phyloP scores from a whole-genome alignment of 805 yeast genomes.

The Cyberlindnera mrakii region DNA sequence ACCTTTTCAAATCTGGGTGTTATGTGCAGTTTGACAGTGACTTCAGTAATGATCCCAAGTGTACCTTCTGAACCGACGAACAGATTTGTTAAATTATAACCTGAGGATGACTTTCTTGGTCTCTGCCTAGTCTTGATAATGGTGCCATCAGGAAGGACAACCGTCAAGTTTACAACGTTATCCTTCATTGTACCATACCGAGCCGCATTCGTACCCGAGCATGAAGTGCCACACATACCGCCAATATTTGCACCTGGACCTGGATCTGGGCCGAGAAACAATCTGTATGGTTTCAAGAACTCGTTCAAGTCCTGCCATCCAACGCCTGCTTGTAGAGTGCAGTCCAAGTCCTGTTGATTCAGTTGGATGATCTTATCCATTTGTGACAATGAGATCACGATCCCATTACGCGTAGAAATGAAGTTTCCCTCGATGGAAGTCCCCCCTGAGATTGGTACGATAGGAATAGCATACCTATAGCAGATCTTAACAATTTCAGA shows the following conservation, averaged over 20 bases:
- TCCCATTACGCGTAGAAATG: conserved; percentile 53
- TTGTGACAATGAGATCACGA: conserved; percentile 52
- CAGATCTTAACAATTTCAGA: conserved; percentile 47
- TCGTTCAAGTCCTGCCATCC: conserved; percentile 68
- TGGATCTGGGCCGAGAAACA: conserved; percentile 67
- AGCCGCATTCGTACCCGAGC: conserved; percentile 74
- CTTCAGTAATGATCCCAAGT: conserved; percentile 69
- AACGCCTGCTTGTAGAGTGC: conserved; percentile 68
- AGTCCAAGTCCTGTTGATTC: conserved; percentile 59
- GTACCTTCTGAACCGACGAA: conserved; percentile 77
- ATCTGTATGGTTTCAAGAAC: conserved; percentile 36
- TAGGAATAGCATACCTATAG: conserved; percentile 46
- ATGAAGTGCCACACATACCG: conserved; percentile 72
- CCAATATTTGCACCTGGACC: conserved; percentile 77
- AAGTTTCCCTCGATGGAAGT: conserved; percentile 64
- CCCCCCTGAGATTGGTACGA: conserved; percentile 58
- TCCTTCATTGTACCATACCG: conserved; percentile 79
- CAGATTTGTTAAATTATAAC: conserved; percentile 65
- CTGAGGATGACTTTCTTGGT: conserved; percentile 62
- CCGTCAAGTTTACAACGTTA: conserved; percentile 58
- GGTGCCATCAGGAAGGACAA: conserved; percentile 75
- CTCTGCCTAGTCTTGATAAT: conserved; percentile 63
- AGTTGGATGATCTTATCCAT: conserved; percentile 53
- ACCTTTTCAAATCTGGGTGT: conserved; percentile 59
- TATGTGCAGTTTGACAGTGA: conserved; percentile 63